Conservation (phyloP, 495 filamentous ascomycete species). For the Hypomontagnella monticulosa region DNA sequence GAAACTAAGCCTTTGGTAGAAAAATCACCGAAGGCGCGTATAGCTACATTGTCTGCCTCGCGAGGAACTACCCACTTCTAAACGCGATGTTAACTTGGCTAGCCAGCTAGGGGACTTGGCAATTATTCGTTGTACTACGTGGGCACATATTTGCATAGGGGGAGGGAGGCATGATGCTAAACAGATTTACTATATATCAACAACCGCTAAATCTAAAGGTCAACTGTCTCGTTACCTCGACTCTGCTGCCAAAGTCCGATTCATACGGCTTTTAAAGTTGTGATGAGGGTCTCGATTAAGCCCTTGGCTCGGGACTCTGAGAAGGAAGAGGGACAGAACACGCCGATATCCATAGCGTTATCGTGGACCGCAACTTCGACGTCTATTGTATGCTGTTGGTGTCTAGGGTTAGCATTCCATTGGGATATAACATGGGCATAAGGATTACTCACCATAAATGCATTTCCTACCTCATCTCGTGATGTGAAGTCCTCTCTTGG, state of each 20-base stretch:
- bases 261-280: conserved; percentile 20
- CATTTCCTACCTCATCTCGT: conserved; percentile 39
- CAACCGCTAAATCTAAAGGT: not conserved
- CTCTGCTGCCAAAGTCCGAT: not conserved
- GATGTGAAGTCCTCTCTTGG: conserved; percentile 14
- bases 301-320: conserved; percentile 10
- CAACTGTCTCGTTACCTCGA: too few relatives aligned
- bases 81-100: too few relatives aligned
- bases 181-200: not conserved
- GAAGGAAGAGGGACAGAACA: conserved; percentile 55
- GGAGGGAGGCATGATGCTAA: too few relatives aligned
- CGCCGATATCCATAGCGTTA: conserved; percentile 61
- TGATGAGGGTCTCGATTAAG: conserved; percentile 24
- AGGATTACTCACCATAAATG: conserved; percentile 49
- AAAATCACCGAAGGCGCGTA: too few relatives aligned
- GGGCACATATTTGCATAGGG: too few relatives aligned
- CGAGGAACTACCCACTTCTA: too few relatives aligned
- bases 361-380: conserved; percentile 60
- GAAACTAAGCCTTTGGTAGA: too few relatives aligned
- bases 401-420: conserved; percentile 15
- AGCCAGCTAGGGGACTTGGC: too few relatives aligned
- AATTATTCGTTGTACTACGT: too few relatives aligned
- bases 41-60: too few relatives aligned
- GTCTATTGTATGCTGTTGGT: conserved; percentile 62
- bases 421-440: not conserved